Conservation (phyloP, 768 basidiomycete species). For the Kondoa subrosea region DNA sequence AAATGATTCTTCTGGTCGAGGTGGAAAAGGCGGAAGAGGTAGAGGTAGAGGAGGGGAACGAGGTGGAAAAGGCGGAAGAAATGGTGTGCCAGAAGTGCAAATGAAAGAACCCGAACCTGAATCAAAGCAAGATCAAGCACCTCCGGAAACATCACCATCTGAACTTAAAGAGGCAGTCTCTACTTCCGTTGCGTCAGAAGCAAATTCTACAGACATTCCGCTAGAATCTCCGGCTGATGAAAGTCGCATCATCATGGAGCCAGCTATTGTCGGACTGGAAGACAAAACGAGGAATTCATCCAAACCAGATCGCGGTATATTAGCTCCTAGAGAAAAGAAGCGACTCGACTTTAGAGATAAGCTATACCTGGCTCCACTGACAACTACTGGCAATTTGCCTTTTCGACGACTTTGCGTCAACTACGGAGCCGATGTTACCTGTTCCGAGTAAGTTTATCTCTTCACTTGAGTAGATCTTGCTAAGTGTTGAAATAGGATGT, state of each 20-base stretch:
- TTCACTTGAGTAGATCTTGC: too few species aligned
- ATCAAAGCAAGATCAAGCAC: not conserved
- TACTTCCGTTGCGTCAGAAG: not conserved
- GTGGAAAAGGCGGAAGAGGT: slow-evolving; percentile 3
- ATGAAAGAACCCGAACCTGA: not conserved
- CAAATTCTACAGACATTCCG: not conserved
- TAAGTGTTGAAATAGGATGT: too few species aligned
- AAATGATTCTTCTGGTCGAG: not conserved
- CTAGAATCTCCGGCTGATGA: not conserved
- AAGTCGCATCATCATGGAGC: not conserved
- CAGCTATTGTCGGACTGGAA: slow-evolving; percentile 1
- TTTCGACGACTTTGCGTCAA: slow-evolving; percentile 77
- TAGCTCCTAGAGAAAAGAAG: slow-evolving; percentile 66
- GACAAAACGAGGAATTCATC: slow-evolving; percentile 5
- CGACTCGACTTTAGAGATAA: slow-evolving; percentile 69
- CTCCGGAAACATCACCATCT: not conserved
- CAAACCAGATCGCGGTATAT: not conserved
- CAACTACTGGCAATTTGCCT: slow-evolving; percentile 92
- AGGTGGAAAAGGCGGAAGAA: slow-evolving; percentile 4
- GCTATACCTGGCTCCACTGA: slow-evolving; percentile 69
- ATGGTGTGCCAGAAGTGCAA: not conserved
- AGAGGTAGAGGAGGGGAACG: slow-evolving; percentile 4
- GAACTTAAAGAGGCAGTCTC: not conserved
- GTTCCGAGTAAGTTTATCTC: not conserved
- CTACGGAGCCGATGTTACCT: slow-evolving; percentile 64